Evolutionary conservation across 495 filamentous ascomycete species (phyloP).

Genomic region (Trichodelitschia bisporula): DNA sequence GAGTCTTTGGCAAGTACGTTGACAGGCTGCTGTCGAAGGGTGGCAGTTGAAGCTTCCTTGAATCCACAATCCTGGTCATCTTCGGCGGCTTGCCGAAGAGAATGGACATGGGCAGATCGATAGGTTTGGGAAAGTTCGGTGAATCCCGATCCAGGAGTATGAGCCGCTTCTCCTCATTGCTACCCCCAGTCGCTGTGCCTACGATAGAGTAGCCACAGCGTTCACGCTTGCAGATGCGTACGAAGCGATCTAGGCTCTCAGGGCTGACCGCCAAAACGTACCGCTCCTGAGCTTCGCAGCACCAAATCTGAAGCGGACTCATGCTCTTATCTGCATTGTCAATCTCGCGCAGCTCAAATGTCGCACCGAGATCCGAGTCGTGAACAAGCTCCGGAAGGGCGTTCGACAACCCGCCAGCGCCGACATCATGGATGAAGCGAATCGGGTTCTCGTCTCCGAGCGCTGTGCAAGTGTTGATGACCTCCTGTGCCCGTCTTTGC

Average conservation of each 20-base stretch:
- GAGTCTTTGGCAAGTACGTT: slow-evolving; percentile 33
- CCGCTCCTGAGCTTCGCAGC: slow-evolving; percentile 86
- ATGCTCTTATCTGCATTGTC: slow-evolving; percentile 75
- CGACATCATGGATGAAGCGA: slow-evolving; percentile 89
- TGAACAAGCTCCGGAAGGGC: slow-evolving; percentile 80
- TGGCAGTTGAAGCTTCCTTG: slow-evolving; percentile 40
- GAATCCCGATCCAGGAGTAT: slow-evolving; percentile 67
- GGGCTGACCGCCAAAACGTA: slow-evolving; percentile 71
- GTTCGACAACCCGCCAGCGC: slow-evolving; percentile 84
- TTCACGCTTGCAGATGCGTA: slow-evolving; percentile 60
- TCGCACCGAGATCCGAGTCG: slow-evolving; percentile 69
- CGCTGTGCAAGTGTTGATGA: slow-evolving; percentile 78
- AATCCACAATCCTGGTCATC: slow-evolving; percentile 55
- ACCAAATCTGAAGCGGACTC: slow-evolving; percentile 94
- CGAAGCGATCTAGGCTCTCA: slow-evolving; percentile 60
- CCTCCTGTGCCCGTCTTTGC: slow-evolving; percentile 82
- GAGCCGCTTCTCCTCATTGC: slow-evolving; percentile 41
- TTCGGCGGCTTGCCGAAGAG: slow-evolving; percentile 82
- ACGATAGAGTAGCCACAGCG: slow-evolving; percentile 88
- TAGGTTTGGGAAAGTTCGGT: slow-evolving; percentile 46
- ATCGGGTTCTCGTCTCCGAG: slow-evolving; percentile 72
- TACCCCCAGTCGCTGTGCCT: slow-evolving; percentile 43
- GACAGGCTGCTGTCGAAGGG: slow-evolving; percentile 45
- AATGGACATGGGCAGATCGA: slow-evolving; percentile 75
- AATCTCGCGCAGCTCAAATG: slow-evolving; percentile 75